Evolutionary conservation across 2,329 filamentous ascomycete genomes (phyloP), one percentile per base, ranked within the genome.

Genomic region (Ascocoryne sarcoides): DNA sequence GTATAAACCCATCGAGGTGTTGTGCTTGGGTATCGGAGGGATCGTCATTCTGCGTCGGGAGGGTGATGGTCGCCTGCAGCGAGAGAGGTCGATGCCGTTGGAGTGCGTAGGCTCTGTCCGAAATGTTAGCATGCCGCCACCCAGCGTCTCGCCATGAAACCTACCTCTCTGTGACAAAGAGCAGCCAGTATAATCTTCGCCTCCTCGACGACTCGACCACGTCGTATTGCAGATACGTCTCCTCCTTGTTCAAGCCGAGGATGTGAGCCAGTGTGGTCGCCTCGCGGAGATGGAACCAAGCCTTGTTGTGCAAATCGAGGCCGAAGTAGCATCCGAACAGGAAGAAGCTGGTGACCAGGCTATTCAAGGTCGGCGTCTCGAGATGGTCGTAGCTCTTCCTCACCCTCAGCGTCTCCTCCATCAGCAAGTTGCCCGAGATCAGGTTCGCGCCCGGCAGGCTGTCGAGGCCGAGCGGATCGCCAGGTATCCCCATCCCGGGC

Each of bases 261-360:
- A 81, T 72, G 51, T 77, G 70, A 19, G 73, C 69, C 60, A 90
- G 68, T 4, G 84, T 88, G 2, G 78, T 81, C 4, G 82, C 82
- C 61, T 92, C 84, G 18, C 84, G 77, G 8, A 90, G 66, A 57
- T 86, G 78, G 56, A 79, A 88, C 84, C 84, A 90, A 1, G 83
- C 84, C 59, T 79, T 79, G 47, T 83, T 78, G 58, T 88, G 82
- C 58, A 79, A 69, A 47, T 87, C 82, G 34, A 85, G 65, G 28
- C 76, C 80, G 45, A 82, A 81, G 58, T 82, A 76, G 43, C 79
- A 81, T 28, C 75, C 81, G 52, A 85, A 88, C 18, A 90, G 60
- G 59, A 90, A 88, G 61, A 84, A 87, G 39, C 81, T 87, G n/a
- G 82, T 86, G 43, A 79, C 76, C 10, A 85, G 60, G 32, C 66